Percentiles rank a stretch among this genome's conserved stretches.
These are phyloP conservation scores for Melanomma pulvis-pyrius DNA, from an alignment of 495 filamentous ascomycete genomes.

Conservation along the genomic window DNA sequence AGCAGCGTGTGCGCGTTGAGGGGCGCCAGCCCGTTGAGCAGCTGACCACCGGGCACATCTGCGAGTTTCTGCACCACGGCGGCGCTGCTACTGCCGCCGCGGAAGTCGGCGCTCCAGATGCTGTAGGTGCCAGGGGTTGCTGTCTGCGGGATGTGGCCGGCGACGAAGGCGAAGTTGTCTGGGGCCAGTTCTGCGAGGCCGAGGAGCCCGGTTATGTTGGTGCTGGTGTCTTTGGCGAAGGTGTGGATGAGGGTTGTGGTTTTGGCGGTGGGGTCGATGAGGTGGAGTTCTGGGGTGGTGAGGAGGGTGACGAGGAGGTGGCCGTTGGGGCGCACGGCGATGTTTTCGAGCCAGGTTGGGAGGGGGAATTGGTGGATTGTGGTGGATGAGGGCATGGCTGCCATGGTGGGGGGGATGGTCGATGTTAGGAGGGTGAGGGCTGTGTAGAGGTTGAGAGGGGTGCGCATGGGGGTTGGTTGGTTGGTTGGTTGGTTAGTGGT, in stretches of 20 bases:
- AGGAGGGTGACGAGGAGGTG: slow-evolving; percentile 12
- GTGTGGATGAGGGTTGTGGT: neutral
- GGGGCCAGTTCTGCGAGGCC: neutral
- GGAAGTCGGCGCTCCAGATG: neutral
- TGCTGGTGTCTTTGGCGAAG: neutral
- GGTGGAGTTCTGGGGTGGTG: neutral
- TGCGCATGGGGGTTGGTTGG: too few relatives aligned
- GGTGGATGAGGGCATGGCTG: neutral
- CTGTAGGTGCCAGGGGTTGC: neutral
- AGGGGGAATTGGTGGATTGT: slow-evolving; percentile 12
- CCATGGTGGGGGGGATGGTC: too few relatives aligned
- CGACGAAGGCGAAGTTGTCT: neutral
- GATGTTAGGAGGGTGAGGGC: too few relatives aligned
- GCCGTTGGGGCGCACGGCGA: slow-evolving; percentile 8
- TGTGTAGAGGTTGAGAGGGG: too few relatives aligned
- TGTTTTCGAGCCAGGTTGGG: slow-evolving; percentile 23
- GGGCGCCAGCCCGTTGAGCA: neutral
- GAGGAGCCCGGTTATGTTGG: neutral
- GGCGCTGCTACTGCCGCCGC: neutral
- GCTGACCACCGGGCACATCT: neutral
- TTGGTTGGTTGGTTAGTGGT: too few relatives aligned
- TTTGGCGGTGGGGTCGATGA: neutral
- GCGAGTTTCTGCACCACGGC: neutral
- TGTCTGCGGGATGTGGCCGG: neutral
- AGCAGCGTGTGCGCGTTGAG: neutral